A percentile compares a stretch with the other conserved stretches of the same genome.
phyloP scores from a whole-genome alignment of 192 early-diverging fungal genomes.

The Umbelopsis vinacea region DNA sequence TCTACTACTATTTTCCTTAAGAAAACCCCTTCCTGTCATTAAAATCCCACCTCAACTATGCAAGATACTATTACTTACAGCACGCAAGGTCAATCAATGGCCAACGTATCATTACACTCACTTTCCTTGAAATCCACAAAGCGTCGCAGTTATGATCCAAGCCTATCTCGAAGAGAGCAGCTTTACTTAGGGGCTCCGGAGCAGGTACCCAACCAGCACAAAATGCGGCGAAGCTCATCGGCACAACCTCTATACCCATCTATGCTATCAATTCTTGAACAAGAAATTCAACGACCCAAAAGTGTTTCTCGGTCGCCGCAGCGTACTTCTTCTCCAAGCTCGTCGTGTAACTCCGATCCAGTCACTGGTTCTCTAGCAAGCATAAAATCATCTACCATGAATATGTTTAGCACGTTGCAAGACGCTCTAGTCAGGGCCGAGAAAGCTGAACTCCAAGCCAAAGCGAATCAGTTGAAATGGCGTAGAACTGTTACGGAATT shows the following conservation, averaged over 20 bases:
- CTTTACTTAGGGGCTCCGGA: background rate
- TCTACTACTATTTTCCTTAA: background rate
- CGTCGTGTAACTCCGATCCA: background rate
- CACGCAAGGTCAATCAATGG: background rate
- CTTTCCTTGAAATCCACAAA: background rate
- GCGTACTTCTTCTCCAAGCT: background rate
- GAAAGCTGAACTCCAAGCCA: background rate
- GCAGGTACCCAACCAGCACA: background rate
- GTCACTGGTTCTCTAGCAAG: background rate
- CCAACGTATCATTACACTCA: background rate
- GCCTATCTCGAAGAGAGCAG: background rate
- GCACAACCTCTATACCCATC: background rate
- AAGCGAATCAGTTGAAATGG: background rate
- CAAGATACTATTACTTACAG: background rate
- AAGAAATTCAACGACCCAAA: background rate
- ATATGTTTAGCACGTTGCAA: background rate
- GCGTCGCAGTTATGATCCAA: background rate
- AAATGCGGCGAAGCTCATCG: background rate
- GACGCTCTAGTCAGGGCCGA: slow-evolving; percentile 9
- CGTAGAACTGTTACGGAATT: background rate
- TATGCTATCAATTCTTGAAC: background rate
- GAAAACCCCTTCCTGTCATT: background rate
- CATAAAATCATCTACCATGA: background rate
- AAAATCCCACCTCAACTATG: background rate
- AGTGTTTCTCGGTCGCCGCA: background rate